A percentile compares a stretch with the other conserved stretches of the same genome.
Conservation (phyloP, 352 stramenopile species). For the Phytophthora rubi region DNA sequence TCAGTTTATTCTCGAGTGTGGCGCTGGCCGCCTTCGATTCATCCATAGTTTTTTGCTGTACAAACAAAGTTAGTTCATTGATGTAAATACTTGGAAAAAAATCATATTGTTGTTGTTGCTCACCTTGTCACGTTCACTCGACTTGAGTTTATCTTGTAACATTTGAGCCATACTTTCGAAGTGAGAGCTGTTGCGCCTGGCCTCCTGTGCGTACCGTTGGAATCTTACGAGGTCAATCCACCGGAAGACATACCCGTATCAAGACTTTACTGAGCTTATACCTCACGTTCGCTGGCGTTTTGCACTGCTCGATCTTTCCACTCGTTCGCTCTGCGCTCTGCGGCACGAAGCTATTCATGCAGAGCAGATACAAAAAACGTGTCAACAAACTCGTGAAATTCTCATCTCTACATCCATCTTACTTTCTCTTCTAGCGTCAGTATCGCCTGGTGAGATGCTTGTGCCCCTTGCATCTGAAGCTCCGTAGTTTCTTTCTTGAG, state of each 20-base stretch:
- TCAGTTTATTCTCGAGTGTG: constrained; percentile 32
- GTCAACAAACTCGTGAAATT: neutral
- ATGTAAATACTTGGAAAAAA: neutral
- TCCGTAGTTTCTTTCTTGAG: constrained; percentile 56
- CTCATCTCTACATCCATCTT: neutral
- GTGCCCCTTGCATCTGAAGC: constrained; percentile 22
- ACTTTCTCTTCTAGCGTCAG: constrained; percentile 44
- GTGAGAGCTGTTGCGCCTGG: constrained; percentile 18
- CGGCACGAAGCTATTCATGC: constrained; percentile 37
- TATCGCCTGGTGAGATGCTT: constrained; percentile 35
- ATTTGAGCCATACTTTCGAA: constrained; percentile 28
- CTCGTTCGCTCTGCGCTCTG: constrained; percentile 40
- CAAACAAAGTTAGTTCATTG: neutral
- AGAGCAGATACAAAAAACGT: neutral
- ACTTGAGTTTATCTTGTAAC: constrained; percentile 15
- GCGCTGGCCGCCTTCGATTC: constrained; percentile 40
- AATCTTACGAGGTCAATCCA: constrained; percentile 2
- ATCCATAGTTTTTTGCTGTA: constrained; percentile 37
- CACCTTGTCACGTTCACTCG: constrained; percentile 32
- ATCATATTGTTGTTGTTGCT: neutral
- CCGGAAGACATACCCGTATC: neutral
- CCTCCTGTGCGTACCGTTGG: constrained; percentile 9
- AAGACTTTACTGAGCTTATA: constrained; percentile 7
- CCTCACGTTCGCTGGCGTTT: constrained; percentile 49
- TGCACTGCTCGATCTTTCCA: constrained; percentile 52